Evolutionary conservation across 2,329 filamentous ascomycete species (phyloP).

Genomic region (Tolypocladium paradoxum): DNA sequence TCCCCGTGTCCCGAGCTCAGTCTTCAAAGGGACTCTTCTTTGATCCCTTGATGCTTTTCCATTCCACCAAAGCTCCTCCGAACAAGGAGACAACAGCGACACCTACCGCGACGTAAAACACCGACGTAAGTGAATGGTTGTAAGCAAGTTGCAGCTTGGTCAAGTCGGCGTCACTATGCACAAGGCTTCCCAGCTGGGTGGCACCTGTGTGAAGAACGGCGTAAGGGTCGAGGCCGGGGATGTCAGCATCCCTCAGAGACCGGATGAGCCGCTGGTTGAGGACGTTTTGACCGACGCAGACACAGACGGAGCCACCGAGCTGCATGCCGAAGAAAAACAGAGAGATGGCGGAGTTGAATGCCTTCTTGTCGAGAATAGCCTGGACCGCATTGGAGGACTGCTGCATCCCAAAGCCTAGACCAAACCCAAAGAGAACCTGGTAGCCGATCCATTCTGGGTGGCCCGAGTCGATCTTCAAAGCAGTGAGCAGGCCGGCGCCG

Average conservation of each 20-base stretch:
- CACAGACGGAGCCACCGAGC: slow-evolving; percentile 22
- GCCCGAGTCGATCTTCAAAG: slow-evolving; percentile 12
- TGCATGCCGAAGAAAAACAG: neutral
- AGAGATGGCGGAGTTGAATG: slow-evolving; percentile 26
- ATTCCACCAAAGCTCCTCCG: slow-evolving; percentile 29
- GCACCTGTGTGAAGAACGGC: slow-evolving; percentile 18
- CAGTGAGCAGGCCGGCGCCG: slow-evolving; percentile 26
- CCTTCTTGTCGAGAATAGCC: slow-evolving; percentile 25
- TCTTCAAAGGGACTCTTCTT: neutral
- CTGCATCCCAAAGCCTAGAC: slow-evolving; percentile 27
- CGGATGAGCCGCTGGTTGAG: slow-evolving; percentile 31
- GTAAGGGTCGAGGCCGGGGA: slow-evolving; percentile 17
- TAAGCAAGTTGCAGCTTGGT: slow-evolving; percentile 19
- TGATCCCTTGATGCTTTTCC: slow-evolving; percentile 38
- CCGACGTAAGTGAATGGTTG: slow-evolving; percentile 23
- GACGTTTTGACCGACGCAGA: slow-evolving; percentile 34
- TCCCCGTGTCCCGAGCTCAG: neutral
- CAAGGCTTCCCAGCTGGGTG: slow-evolving; percentile 14
- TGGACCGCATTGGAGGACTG: slow-evolving; percentile 29
- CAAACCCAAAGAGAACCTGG: slow-evolving; percentile 27
- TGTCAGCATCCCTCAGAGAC: slow-evolving; percentile 24
- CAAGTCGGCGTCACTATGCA: slow-evolving; percentile 8
- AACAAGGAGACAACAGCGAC: slow-evolving; percentile 27
- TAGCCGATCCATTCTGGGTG: slow-evolving; percentile 29
- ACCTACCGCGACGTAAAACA: slow-evolving; percentile 26